Conservation (phyloP, 306 rosid species). For the Vicia sativa region DNA sequence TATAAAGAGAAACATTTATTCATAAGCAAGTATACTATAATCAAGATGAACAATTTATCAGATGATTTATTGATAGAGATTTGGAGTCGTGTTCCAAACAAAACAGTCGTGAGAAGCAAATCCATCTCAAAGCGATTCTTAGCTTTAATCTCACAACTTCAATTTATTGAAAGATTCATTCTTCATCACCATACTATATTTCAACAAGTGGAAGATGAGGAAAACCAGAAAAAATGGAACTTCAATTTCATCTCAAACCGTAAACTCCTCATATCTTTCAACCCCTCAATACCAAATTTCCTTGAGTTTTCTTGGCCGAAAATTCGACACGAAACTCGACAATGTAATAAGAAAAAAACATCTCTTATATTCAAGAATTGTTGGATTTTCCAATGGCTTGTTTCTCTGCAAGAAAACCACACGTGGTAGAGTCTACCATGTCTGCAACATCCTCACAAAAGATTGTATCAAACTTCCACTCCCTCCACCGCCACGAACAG, state of each 20-base stretch:
- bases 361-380: not conserved
- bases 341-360: not conserved
- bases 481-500: not conserved
- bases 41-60: slow-evolving; percentile 14
- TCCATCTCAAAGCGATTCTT: slow-evolving; percentile 32
- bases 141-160: not conserved
- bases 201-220: slow-evolving; percentile 2
- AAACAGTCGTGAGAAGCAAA: slow-evolving; percentile 19
- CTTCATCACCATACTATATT: not conserved
- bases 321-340: slow-evolving; percentile 14
- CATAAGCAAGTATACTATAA: not conserved
- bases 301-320: slow-evolving; percentile 10
- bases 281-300: slow-evolving; percentile 15
- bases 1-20: not conserved
- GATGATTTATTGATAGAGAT: slow-evolving; percentile 32
- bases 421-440: slow-evolving; percentile 16
- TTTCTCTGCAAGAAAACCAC: slow-evolving; percentile 24
- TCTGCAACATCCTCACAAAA: slow-evolving; percentile 29
- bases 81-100: slow-evolving; percentile 30
- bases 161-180: slow-evolving; percentile 4
- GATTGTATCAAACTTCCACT: slow-evolving; percentile 18
- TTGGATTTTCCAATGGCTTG: slow-evolving; percentile 29
- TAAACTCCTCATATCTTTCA: not conserved
- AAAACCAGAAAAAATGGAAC: slow-evolving; percentile 6
- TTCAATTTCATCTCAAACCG: slow-evolving; percentile 14